Evolutionary conservation across 345 rosid genomes (phyloP).

Genomic region (Ceriops decandra): DNA sequence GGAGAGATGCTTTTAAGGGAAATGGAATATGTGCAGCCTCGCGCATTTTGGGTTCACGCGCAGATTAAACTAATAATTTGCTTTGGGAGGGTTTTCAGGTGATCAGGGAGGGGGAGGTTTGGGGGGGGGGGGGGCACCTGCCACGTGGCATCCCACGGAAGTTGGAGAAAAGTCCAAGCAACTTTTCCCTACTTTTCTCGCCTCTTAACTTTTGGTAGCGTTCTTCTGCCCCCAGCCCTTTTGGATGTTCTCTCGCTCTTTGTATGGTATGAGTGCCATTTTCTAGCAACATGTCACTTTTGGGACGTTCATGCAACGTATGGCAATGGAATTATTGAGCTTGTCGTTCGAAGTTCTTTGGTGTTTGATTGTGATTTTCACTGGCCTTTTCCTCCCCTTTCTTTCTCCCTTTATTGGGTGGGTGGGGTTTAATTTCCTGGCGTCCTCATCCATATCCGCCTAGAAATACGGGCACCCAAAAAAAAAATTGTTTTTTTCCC

Average conservation of each 20-base stretch:
- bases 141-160: slow-evolving; percentile 30
- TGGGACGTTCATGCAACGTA: not conserved
- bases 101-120: too few species aligned
- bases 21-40: slow-evolving; percentile 3
- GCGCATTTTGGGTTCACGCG: slow-evolving; percentile 22
- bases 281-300: too few species aligned
- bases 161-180: slow-evolving; percentile 23
- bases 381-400: too few species aligned
- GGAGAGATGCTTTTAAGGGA: slow-evolving; percentile 14
- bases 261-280: not conserved
- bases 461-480: too few species aligned
- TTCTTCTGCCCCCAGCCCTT: not conserved
- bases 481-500: too few species aligned
- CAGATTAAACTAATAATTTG: slow-evolving; percentile 19
- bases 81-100: not conserved
- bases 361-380: too few species aligned
- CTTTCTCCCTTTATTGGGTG: too few species aligned
- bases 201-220: not conserved
- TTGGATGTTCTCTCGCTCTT: not conserved
- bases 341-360: not conserved
- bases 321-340: too few species aligned
- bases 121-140: not conserved
- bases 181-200: not conserved
- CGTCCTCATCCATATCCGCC: too few species aligned
- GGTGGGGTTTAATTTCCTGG: too few species aligned